Percentiles rank a stretch among this genome's conserved stretches.
phyloP scores from a whole-genome alignment of 805 yeast species.

The Kuraishia capsulata region DNA sequence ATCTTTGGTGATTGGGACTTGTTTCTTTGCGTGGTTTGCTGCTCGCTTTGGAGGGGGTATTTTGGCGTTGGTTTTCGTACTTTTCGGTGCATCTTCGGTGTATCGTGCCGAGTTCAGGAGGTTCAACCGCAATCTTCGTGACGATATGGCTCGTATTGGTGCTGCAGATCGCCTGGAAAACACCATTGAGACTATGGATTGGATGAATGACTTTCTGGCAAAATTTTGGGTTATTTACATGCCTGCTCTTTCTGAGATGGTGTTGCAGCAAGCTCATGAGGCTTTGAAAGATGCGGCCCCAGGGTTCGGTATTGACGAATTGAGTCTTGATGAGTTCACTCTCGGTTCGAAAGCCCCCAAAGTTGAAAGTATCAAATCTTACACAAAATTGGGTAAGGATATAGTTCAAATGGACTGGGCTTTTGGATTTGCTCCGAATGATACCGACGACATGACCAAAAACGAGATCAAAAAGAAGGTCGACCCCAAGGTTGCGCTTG shows the following conservation, averaged over 20 bases:
- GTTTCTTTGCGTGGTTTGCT: conserved; percentile 61
- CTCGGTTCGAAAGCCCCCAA: conserved; percentile 77
- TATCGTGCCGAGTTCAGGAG: conserved; percentile 69
- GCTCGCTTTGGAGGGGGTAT: conserved; percentile 60
- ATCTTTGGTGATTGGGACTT: conserved; percentile 55
- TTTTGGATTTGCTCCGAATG: conserved; percentile 73
- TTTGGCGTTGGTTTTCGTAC: conserved; percentile 50
- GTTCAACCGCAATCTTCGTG: conserved; percentile 64
- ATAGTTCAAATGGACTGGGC: conserved; percentile 79
- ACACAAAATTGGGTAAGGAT: conserved; percentile 59
- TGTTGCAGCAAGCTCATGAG: conserved; percentile 59
- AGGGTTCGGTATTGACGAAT: conserved; percentile 72
- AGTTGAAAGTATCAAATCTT: conserved; percentile 62
- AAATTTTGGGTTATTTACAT: conserved; percentile 85
- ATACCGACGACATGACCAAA: conserved; percentile 77
- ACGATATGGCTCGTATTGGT: conserved; percentile 60
- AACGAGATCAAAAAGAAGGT: conserved; percentile 60
- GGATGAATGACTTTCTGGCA: conserved; percentile 70
- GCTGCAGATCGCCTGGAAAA: conserved; percentile 58
- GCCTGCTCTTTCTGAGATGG: conserved; percentile 78
- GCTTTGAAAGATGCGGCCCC: conserved; percentile 65
- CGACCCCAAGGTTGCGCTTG: conserved; percentile 75
- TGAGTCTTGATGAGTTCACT: conserved; percentile 69
- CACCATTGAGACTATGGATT: conserved; percentile 64
- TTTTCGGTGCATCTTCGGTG: conserved; percentile 53